Conservation (phyloP, 139 green algal species). For the Micractinium sp. region DNA sequence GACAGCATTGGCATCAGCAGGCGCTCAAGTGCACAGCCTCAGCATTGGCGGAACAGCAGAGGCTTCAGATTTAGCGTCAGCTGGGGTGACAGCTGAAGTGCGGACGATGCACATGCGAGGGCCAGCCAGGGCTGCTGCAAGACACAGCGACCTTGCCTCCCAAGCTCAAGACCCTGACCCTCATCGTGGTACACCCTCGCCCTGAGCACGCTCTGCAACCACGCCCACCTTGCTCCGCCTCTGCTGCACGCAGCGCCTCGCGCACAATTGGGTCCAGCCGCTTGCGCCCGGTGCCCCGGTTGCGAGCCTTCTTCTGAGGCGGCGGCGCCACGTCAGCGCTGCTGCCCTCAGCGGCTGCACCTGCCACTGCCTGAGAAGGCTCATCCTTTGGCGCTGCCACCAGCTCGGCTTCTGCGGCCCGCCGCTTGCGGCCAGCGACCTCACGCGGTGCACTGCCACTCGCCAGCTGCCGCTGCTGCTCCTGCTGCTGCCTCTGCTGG, state of each 20-base stretch:
- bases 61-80: too few species aligned
- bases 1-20: too few species aligned
- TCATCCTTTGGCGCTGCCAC: neutral
- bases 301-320: slow-evolving; percentile 18
- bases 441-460: neutral
- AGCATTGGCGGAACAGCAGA: too few species aligned
- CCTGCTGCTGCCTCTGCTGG: neutral
- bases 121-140: neutral
- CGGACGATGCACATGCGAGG: neutral
- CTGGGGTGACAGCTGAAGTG: too few species aligned
- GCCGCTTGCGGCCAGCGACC: neutral
- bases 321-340: neutral
- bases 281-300: slow-evolving; percentile 1
- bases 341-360: neutral
- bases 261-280: slow-evolving; percentile 38
- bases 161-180: neutral
- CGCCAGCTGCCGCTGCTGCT: neutral
- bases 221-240: slow-evolving; percentile 2
- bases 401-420: neutral
- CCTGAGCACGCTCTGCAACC: neutral
- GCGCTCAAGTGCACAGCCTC: too few species aligned
- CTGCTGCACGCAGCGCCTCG: slow-evolving; percentile 21
- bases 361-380: neutral
- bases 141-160: neutral
- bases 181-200: neutral